Evolutionary conservation across 108 stramenopile species (phyloP), one percentile per base, ranked within the genome.

Genomic region (Cylindrotheca fusiformis): DNA sequence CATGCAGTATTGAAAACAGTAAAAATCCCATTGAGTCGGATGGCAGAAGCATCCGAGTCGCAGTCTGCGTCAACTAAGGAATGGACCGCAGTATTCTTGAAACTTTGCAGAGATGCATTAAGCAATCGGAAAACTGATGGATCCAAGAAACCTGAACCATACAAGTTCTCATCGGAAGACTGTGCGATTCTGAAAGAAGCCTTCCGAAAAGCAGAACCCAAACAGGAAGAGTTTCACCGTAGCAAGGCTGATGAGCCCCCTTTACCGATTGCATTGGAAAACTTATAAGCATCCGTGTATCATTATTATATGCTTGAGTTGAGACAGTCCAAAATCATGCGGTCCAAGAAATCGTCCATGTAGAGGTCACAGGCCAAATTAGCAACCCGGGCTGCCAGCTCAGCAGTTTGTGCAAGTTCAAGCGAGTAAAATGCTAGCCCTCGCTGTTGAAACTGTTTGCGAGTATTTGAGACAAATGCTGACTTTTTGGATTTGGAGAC

Each of bases 391-490:
- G 6, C 14, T n/a, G 69, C 64, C 47, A 53, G 17, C 44, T 30
- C 27, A 30, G 59, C 59, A 19, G 63, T 45, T 22, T 33, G 18
- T 2, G 72, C 67, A 25, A 74, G 48, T 24, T 79, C 78, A 1
- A 26, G 28, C 19, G 65, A 54, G 55, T 60, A 71, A 54, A 70
- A 70, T 23, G 65, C 65, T 25, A 74, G 22, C 2, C 78, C 78
- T 3, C 36, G 23, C 12, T 56, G 19, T 30, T 49, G 25, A 57
- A 74, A 70, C 20, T 32, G 26, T 17, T 52, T 21, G 21, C 46
- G 26, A 14, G 61, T 66, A 25, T 21, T 47, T 2, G 12, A 2
- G 5, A 56, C 27, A 52, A 72, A 61, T 21, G 21, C 26, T 41
- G 26, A 29, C 25, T 33, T 19, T 31, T 6, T 22, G 28, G 48